phyloP scores from a whole-genome alignment of 768 basidiomycete genomes.

The Megacollybia marginata region DNA sequence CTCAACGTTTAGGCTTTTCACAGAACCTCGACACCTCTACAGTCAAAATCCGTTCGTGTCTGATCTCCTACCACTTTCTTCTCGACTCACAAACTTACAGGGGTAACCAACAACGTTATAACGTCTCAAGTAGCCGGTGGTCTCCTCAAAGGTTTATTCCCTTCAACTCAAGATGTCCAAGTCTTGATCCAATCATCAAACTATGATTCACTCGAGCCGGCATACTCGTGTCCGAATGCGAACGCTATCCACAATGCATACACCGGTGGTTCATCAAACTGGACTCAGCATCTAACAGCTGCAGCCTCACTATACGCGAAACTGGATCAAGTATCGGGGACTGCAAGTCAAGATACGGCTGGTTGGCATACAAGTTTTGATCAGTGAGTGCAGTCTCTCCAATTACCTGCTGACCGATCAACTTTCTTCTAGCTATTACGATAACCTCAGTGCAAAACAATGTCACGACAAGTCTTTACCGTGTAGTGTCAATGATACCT shows the following conservation, averaged over 20 bases:
- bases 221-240: slow-evolving; percentile 33
- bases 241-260: slow-evolving; percentile 24
- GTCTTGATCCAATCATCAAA: slow-evolving; percentile 31
- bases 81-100: slow-evolving; percentile 11
- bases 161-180: slow-evolving; percentile 22
- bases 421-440: slow-evolving; percentile 37
- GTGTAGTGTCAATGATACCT: slow-evolving; percentile 36
- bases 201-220: slow-evolving; percentile 42
- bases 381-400: slow-evolving; percentile 26
- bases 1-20: slow-evolving; percentile 29
- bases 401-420: neutral
- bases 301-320: slow-evolving; percentile 31
- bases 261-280: slow-evolving; percentile 31
- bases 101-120: slow-evolving; percentile 46
- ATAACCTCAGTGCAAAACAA: slow-evolving; percentile 43
- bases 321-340: slow-evolving; percentile 37
- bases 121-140: slow-evolving; percentile 46
- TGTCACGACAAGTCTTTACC: slow-evolving; percentile 40
- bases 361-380: slow-evolving; percentile 48
- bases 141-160: slow-evolving; percentile 38
- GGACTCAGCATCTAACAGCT: slow-evolving; percentile 33
- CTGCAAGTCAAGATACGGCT: slow-evolving; percentile 25
- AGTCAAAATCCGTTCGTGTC: slow-evolving; percentile 29
- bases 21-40: slow-evolving; percentile 21
- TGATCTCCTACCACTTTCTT: neutral